Conservation (phyloP, 805 yeast genomes). For the Pichia occidentalis region DNA sequence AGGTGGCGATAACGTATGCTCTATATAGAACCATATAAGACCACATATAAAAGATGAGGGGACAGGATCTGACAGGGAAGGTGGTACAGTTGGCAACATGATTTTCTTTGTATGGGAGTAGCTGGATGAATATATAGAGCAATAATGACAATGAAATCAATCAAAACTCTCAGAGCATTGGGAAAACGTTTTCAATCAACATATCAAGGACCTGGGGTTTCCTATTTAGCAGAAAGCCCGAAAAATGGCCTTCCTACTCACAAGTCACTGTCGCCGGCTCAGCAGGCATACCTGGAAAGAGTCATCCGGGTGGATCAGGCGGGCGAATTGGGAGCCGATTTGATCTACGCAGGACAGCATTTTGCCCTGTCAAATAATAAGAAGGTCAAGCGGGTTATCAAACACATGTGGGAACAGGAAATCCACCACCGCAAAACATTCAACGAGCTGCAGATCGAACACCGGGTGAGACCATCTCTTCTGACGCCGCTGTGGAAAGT, state of each 20-base stretch:
- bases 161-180: background rate
- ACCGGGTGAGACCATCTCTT: conserved; percentile 85
- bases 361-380: conserved; percentile 67
- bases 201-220: conserved; percentile 3
- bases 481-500: conserved; percentile 90
- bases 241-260: conserved; percentile 23
- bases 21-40: too few species aligned
- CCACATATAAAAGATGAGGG: too few species aligned
- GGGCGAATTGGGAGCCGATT: conserved; percentile 94
- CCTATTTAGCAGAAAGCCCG: conserved; percentile 11
- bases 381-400: conserved; percentile 66
- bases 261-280: conserved; percentile 38
- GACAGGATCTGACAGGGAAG: too few species aligned
- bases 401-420: conserved; percentile 99
- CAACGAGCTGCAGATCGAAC: conserved; percentile 63
- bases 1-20: too few species aligned
- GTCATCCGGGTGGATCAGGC: conserved; percentile 93
- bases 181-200: conserved; percentile 18
- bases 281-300: conserved; percentile 63
- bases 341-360: conserved; percentile 88
- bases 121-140: too few species aligned
- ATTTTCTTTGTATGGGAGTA: too few species aligned
- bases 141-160: background rate
- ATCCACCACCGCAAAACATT: conserved; percentile 84
- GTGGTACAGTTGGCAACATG: too few species aligned